Evolutionary conservation across 345 rosid species (phyloP), one percentile per base, ranked within the genome.

Genomic region (Populus davidiana): DNA sequence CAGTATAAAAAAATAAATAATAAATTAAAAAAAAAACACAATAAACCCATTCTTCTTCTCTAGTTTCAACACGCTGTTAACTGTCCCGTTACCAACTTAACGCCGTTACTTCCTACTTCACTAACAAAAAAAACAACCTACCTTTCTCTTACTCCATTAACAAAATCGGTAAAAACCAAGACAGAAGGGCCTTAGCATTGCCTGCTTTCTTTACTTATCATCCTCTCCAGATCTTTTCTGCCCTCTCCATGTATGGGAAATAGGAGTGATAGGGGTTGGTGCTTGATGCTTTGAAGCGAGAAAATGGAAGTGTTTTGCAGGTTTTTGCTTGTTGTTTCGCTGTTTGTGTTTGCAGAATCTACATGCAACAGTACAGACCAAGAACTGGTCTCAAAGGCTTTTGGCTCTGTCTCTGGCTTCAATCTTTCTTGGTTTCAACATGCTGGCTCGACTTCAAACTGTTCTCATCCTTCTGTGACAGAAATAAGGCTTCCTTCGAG

Each of bases 321-420:
- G 62, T 67, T 86, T 50, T 25, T 84, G 54, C 82, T 88, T 52
- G 18, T 90, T 71, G 75, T 87, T 38, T 75, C 86, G 14, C 67
- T 89, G 66, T 44, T 90, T 83, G 83, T 83, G 50, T 63, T 87
- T 29, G 85, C 63, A 5, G 86, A 88, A 54, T 87, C 98, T 74
- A 69, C 85, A 36, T 85, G 88, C 73, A 72, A 80, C 79, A 79
- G 76, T 52, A 82, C 75, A 20, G 92, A 95, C 83, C 72, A 10
- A 6, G 70, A 62, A n/a, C 88, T 81, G n/a, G 75, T 93, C 71
- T 81, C 85, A 2, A 85, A 52, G 77, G 97, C 92, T 62, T 93
- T 93, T 81, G 77, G 80, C 74, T 86, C 87, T 31, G 90, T 93
- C 69, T 84, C 94, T 56, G 91, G 89, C 1, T 92, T 95, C 91